phyloP scores from a whole-genome alignment of 371 early-diverging fungal genomes.

The Circinella minor region DNA sequence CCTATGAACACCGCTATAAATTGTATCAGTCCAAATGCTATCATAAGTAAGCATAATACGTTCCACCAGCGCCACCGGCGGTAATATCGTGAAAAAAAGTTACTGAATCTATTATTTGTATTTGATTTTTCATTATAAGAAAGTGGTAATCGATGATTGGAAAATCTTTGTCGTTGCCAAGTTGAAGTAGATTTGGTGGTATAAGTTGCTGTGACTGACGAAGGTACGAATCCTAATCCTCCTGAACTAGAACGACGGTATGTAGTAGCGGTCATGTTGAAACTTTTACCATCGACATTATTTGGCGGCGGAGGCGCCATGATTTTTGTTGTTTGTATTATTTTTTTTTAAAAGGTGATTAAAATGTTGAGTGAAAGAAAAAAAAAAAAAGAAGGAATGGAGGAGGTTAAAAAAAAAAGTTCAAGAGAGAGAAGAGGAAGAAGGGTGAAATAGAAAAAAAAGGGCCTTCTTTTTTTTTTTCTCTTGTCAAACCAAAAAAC shows the following conservation, averaged over 20 bases:
- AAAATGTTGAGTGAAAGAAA: neutral
- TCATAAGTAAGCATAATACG: slow-evolving; percentile 36
- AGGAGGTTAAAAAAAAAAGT: neutral
- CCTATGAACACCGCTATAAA: slow-evolving; percentile 39
- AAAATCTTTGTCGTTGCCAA: slow-evolving; percentile 1
- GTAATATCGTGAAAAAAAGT: slow-evolving; percentile 19
- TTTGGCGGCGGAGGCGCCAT: slow-evolving; percentile 27
- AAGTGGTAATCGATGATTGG: slow-evolving; percentile 13
- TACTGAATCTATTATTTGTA: neutral
- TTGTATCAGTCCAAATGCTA: slow-evolving; percentile 46
- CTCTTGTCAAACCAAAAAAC: neutral
- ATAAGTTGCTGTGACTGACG: slow-evolving; percentile 10
- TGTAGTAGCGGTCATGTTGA: neutral
- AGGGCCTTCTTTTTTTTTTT: neutral
- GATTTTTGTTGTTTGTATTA: neutral
- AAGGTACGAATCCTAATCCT: neutral
- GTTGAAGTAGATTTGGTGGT: slow-evolving; percentile 3
- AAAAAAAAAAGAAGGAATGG: neutral
- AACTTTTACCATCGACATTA: slow-evolving; percentile 15
- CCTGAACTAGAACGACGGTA: slow-evolving; percentile 9
- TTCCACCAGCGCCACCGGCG: slow-evolving; percentile 65
- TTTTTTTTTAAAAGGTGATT: neutral
- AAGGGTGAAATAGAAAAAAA: neutral
- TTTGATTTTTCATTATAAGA: slow-evolving; percentile 1
- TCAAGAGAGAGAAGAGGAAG: neutral